These are phyloP conservation scores for Calonectria multiphialidica DNA, from an alignment of 2,329 filamentous ascomycete species.

Conservation along the genomic window DNA sequence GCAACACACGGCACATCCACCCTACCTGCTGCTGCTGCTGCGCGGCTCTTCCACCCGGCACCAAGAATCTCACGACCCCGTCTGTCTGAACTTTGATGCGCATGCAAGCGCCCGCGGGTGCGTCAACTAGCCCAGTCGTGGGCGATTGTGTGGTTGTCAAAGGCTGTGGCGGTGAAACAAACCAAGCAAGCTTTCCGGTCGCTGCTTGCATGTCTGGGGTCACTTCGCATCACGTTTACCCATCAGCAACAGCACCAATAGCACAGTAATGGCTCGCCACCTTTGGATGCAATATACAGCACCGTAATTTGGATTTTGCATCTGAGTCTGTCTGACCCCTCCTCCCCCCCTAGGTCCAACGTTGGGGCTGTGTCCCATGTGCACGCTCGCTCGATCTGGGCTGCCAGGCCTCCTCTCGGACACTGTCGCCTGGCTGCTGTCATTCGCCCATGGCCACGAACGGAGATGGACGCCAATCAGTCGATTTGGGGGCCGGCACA, in stretches of 20 bases:
- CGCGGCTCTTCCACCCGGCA: conserved; percentile 15
- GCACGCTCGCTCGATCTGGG: neutral
- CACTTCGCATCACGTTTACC: neutral
- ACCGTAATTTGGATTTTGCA: neutral
- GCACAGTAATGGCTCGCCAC: neutral
- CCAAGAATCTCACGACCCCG: conserved; percentile 24
- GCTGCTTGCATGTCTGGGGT: neutral
- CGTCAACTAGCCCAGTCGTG: conserved; percentile 11
- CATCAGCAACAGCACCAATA: neutral
- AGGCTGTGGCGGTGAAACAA: conserved; percentile 29
- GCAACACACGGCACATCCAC: conserved; percentile 4
- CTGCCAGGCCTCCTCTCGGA: neutral
- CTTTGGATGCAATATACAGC: neutral
- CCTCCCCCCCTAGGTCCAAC: neutral
- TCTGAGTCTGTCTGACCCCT: conserved; percentile 9
- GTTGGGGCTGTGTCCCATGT: neutral
- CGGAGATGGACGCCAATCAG: conserved; percentile 31
- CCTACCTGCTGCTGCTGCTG: neutral
- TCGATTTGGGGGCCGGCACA: conserved; percentile 28
- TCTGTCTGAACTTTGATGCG: conserved; percentile 26
- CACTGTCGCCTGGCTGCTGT: conserved; percentile 20
- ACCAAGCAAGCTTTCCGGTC: conserved; percentile 4
- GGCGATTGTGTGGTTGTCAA: neutral
- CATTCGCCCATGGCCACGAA: conserved; percentile 34
- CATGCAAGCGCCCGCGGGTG: conserved; percentile 35